Evolutionary conservation across 305 asterid genomes (phyloP).

Genomic region (Plantago rigida): DNA sequence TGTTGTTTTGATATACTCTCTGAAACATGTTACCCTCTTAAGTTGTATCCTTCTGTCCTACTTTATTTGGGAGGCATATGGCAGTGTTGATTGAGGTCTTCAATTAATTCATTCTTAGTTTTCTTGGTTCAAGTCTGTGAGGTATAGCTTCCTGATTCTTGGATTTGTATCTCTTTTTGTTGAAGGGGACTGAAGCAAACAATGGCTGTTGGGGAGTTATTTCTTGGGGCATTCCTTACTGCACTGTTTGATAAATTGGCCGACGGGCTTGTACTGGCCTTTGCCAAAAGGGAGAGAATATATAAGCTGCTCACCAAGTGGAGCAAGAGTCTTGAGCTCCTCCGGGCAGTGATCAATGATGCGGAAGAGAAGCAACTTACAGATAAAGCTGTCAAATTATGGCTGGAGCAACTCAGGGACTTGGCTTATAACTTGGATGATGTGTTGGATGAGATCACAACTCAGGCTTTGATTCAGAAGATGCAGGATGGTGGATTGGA

Average conservation of each 20-base stretch:
- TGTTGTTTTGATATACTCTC: too few relatives aligned
- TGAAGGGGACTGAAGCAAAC: constrained; percentile 17
- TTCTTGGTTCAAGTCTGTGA: too few relatives aligned
- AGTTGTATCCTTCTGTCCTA: too few relatives aligned
- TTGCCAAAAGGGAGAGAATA: constrained; percentile 45
- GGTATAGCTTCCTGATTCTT: constrained; percentile 12
- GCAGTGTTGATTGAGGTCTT: too few relatives aligned
- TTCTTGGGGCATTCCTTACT: constrained; percentile 42
- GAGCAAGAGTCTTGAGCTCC: constrained; percentile 9
- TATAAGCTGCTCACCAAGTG: constrained; percentile 36
- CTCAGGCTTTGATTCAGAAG: constrained; percentile 32
- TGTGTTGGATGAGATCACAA: constrained; percentile 48
- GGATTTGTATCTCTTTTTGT: constrained; percentile 8
- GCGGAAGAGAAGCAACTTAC: constrained; percentile 54
- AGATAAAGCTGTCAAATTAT: constrained; percentile 28
- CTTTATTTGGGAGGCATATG: too few relatives aligned
- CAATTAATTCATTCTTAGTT: too few relatives aligned
- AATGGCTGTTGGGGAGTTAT: constrained; percentile 51
- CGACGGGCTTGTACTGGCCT: constrained; percentile 28
- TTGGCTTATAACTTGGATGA: constrained; percentile 58
- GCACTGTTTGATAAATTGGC: constrained; percentile 42
- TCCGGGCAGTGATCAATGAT: constrained; percentile 43
- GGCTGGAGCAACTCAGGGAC: constrained; percentile 51
- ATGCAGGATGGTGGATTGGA: constrained; percentile 26
- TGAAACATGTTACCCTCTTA: too few relatives aligned